Percentiles rank a stretch among this genome's conserved stretches.
phyloP scores from a whole-genome alignment of 257 asterid genomes.

The Solanum appendiculatum region DNA sequence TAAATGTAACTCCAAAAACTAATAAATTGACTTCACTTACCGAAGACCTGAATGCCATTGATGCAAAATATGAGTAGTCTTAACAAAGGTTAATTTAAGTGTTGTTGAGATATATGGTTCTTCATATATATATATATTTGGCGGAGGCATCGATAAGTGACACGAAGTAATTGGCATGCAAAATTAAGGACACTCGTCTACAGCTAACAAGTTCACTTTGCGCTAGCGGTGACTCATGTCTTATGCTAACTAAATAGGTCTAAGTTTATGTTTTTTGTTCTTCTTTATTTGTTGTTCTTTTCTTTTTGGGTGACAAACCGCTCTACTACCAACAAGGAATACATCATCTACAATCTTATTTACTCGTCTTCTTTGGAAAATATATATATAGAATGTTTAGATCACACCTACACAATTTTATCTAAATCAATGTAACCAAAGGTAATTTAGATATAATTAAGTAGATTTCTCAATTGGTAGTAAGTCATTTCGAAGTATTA shows the following conservation, averaged over 20 bases:
- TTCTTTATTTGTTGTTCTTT: neutral
- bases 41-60: slow-evolving; percentile 8
- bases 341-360: neutral
- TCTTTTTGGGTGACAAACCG: neutral
- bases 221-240: neutral
- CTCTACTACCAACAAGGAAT: neutral
- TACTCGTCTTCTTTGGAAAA: neutral
- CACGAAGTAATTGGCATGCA: neutral
- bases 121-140: neutral
- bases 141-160: neutral
- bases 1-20: neutral
- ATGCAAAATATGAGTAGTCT: neutral
- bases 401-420: neutral
- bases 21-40: neutral
- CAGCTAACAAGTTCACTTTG: neutral
- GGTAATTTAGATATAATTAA: neutral
- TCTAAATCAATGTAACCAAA: neutral
- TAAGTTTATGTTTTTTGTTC: neutral
- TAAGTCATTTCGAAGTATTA: neutral
- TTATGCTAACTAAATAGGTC: neutral
- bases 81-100: neutral
- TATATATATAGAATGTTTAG: neutral
- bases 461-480: neutral
- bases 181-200: neutral
- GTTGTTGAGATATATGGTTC: neutral